Conservation (phyloP, 257 asterid species). For the Primulina huaijiensis region DNA sequence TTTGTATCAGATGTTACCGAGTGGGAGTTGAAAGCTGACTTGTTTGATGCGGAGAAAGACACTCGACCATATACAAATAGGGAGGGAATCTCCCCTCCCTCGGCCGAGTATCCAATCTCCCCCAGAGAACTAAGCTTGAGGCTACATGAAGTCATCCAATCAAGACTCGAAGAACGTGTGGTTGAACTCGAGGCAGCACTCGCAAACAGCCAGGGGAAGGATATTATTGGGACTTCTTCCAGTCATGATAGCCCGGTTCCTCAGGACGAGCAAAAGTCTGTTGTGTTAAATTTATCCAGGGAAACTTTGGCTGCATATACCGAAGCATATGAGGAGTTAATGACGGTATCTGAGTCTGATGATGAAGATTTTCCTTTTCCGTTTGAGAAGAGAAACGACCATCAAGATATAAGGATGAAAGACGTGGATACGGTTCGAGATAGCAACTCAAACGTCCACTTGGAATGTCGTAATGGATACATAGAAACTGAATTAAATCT, state of each 20-base stretch:
- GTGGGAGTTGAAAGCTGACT: conserved; percentile 51
- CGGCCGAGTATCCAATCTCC: conserved; percentile 59
- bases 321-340: conserved; percentile 52
- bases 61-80: conserved; percentile 39
- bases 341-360: conserved; percentile 50
- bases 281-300: conserved; percentile 52
- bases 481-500: conserved; percentile 13
- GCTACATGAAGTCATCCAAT: conserved; percentile 76
- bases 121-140: conserved; percentile 78
- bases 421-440: conserved; percentile 20
- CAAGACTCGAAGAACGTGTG: conserved; percentile 66
- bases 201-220: conserved; percentile 54
- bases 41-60: conserved; percentile 31
- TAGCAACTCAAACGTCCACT: neutral
- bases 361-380: conserved; percentile 39
- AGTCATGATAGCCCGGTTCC: conserved; percentile 41
- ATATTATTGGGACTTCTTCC: conserved; percentile 34
- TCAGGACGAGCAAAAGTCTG: conserved; percentile 30
- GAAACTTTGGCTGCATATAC: conserved; percentile 60
- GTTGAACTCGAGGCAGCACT: conserved; percentile 78
- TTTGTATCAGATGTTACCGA: conserved; percentile 37
- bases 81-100: conserved; percentile 53
- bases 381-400: conserved; percentile 12
- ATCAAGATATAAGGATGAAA: conserved; percentile 23
- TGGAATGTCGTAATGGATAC: conserved; percentile 10